phyloP scores from a whole-genome alignment of 2,329 filamentous ascomycete genomes.

The Botrytis squamosa region DNA sequence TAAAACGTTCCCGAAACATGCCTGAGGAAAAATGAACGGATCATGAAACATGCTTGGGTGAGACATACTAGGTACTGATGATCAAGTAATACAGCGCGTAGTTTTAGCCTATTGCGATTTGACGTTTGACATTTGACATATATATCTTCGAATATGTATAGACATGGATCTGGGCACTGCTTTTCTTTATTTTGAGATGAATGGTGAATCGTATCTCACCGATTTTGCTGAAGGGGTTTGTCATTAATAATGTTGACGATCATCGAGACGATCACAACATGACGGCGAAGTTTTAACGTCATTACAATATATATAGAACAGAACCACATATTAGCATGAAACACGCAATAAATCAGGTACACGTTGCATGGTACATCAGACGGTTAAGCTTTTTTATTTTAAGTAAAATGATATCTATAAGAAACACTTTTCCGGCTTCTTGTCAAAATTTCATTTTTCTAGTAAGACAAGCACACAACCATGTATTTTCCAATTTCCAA shows the following conservation, averaged over 20 bases:
- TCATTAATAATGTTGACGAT: neutral
- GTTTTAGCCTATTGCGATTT: neutral
- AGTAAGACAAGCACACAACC: neutral
- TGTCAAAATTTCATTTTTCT: neutral
- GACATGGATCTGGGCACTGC: neutral
- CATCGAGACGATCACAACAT: neutral
- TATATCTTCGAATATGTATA: neutral
- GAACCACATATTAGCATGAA: conserved; percentile 11
- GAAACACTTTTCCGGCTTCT: neutral
- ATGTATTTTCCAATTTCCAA: neutral
- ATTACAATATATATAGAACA: neutral
- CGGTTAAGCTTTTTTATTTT: neutral
- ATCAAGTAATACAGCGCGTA: neutral
- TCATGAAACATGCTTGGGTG: neutral
- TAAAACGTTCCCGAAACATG: neutral
- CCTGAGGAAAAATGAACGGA: neutral
- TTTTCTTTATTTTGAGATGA: neutral
- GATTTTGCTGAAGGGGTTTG: no score
- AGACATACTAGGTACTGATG: neutral
- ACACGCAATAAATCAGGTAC: neutral
- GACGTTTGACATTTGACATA: neutral
- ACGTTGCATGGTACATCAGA: neutral
- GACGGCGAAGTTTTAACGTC: neutral
- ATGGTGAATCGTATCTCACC: neutral
- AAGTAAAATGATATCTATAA: neutral